Conservation (phyloP, 2,329 filamentous ascomycete genomes). For the Corniculantispora saksenae region DNA sequence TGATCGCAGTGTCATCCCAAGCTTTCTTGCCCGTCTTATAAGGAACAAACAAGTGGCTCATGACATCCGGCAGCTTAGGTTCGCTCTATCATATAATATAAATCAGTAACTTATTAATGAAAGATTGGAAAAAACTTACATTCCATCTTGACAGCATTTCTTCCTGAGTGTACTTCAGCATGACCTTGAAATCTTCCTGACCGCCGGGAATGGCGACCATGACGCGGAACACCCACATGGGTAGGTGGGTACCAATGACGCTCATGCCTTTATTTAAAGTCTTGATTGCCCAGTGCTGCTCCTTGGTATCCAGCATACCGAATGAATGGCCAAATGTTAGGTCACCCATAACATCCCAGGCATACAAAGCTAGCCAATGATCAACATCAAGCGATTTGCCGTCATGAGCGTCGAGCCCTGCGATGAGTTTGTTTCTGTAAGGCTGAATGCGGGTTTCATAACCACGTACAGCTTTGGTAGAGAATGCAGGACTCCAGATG, state of each 20-base stretch:
- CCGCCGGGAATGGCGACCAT: constrained; percentile 1
- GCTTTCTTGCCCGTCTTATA: neutral
- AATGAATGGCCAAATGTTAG: constrained; percentile 7
- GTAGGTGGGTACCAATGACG: constrained; percentile 3
- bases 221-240: constrained; percentile 6
- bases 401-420: neutral
- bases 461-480: constrained; percentile 4
- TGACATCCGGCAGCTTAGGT: neutral
- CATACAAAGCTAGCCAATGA: constrained; percentile 7
- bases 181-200: constrained; percentile 8
- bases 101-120: neutral
- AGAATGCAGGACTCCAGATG: constrained; percentile 9
- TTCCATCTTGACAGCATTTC: constrained; percentile 7
- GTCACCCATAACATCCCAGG: constrained; percentile 10
- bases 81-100: neutral
- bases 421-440: constrained; percentile 6
- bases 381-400: neutral
- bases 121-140: neutral
- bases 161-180: neutral
- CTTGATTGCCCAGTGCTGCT: constrained; percentile 10
- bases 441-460: constrained; percentile 8
- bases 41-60: neutral
- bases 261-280: constrained; percentile 6
- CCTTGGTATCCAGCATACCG: constrained; percentile 7
- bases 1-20: neutral